Conservation (phyloP, 768 basidiomycete genomes). For the Collybia sp. region DNA sequence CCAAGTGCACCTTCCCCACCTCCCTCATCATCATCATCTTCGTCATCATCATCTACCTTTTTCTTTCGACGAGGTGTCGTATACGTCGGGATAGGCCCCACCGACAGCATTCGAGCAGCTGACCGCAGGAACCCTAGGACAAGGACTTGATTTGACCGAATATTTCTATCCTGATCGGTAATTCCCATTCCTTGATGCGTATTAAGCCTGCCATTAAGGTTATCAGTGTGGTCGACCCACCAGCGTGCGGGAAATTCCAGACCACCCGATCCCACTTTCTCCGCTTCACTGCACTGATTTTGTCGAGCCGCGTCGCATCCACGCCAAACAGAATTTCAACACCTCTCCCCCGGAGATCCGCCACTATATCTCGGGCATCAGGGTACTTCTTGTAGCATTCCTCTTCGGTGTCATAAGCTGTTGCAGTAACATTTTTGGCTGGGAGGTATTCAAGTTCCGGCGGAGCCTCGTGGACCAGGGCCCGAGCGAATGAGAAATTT, state of each 20-base stretch:
- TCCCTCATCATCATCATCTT: constrained; percentile 32
- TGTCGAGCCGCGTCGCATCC: constrained; percentile 80
- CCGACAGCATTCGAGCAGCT: constrained; percentile 52
- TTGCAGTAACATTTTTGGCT: constrained; percentile 72
- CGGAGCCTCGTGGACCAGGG: constrained; percentile 52
- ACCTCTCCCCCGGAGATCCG: constrained; percentile 48
- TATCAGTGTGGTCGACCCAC: constrained; percentile 34
- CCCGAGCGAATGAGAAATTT: constrained; percentile 87
- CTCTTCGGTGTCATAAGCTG: constrained; percentile 77
- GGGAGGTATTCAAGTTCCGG: constrained; percentile 49
- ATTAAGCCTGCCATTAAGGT: constrained; percentile 2
- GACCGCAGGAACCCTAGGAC: constrained; percentile 80
- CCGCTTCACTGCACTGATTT: constrained; percentile 49
- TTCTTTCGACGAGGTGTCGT: constrained; percentile 39
- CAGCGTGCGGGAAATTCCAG: constrained; percentile 97
- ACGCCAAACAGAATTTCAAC: constrained; percentile 73
- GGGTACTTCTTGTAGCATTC: constrained; percentile 83
- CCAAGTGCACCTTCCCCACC: constrained; percentile 18
- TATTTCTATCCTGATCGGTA: constrained; percentile 90
- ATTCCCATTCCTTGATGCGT: constrained; percentile 73
- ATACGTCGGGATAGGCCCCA: constrained; percentile 49
- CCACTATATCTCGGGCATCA: constrained; percentile 58
- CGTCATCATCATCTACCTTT: constrained; percentile 40
- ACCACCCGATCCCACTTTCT: constrained; percentile 73
- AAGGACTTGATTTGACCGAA: constrained; percentile 82